These are phyloP conservation scores for Aspergillus quadricinctus DNA, from an alignment of 2,329 filamentous ascomycete genomes.

Conservation along the genomic window DNA sequence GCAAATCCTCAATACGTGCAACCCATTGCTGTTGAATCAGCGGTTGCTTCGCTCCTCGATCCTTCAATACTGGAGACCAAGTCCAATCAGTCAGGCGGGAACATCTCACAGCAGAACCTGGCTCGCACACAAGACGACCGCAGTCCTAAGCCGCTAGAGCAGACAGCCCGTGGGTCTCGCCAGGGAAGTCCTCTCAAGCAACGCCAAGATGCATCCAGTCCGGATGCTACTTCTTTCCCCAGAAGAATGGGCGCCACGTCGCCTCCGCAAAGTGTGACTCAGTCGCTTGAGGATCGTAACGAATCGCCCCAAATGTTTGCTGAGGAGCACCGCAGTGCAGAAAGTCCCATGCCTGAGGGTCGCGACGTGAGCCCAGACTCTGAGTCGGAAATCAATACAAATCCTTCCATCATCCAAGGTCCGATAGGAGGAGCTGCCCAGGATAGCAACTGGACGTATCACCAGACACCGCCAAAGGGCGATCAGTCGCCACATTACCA, in stretches of 20 bases:
- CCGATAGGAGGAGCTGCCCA: conserved; percentile 57
- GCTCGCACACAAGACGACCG: conserved; percentile 35
- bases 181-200: conserved; percentile 47
- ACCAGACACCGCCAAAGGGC: conserved; percentile 50
- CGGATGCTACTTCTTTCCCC: conserved; percentile 36
- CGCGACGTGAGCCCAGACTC: conserved; percentile 56
- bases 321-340: conserved; percentile 63
- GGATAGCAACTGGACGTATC: conserved; percentile 52
- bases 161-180: conserved; percentile 21
- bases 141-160: conserved; percentile 23
- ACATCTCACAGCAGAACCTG: conserved; percentile 43
- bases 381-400: conserved; percentile 67
- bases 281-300: conserved; percentile 42
- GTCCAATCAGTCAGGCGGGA: conserved; percentile 45
- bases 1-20: conserved; percentile 75
- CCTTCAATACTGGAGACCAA: conserved; percentile 68
- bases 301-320: conserved; percentile 57
- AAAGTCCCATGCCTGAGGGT: conserved; percentile 72
- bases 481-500: conserved; percentile 24
- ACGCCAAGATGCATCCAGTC: conserved; percentile 32
- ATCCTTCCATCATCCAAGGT: conserved; percentile 77
- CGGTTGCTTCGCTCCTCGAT: conserved; percentile 83
- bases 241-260: conserved; percentile 43
- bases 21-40: conserved; percentile 73
- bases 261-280: conserved; percentile 52